These are phyloP conservation scores for Waitea zeae DNA, from an alignment of 1,284 basidiomycete genomes.

Conservation along the genomic window DNA sequence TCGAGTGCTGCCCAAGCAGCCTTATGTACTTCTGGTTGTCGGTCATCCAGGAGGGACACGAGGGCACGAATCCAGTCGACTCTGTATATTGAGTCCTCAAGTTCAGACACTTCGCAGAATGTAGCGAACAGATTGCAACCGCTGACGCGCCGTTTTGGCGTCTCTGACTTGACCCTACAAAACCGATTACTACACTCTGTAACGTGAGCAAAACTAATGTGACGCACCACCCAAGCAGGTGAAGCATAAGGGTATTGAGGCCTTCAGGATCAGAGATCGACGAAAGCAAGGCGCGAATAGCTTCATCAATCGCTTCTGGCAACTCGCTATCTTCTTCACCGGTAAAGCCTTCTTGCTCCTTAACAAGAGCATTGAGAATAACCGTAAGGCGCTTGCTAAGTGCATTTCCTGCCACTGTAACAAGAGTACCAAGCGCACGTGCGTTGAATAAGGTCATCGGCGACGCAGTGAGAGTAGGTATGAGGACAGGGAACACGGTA, in stretches of 20 bases:
- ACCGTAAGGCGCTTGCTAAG: slow-evolving; percentile 70
- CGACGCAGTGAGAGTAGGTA: slow-evolving; percentile 79
- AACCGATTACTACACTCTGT: slow-evolving; percentile 4
- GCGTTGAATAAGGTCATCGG: slow-evolving; percentile 96
- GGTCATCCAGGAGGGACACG: slow-evolving; percentile 74
- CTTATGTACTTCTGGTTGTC: slow-evolving; percentile 55
- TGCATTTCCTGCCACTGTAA: slow-evolving; percentile 85
- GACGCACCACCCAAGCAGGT: slow-evolving; percentile 75
- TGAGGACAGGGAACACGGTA: slow-evolving; percentile 95
- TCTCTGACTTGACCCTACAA: slow-evolving; percentile 61
- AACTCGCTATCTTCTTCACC: slow-evolving; percentile 57
- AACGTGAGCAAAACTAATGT: background rate
- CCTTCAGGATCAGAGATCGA: slow-evolving; percentile 78
- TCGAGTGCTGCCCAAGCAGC: slow-evolving; percentile 80
- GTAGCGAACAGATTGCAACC: slow-evolving; percentile 63
- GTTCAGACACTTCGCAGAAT: slow-evolving; percentile 69
- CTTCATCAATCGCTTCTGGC: slow-evolving; percentile 55
- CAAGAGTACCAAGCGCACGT: slow-evolving; percentile 78
- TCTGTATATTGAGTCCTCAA: slow-evolving; percentile 73
- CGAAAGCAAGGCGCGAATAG: slow-evolving; percentile 52
- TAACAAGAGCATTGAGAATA: slow-evolving; percentile 63
- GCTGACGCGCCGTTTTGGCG: slow-evolving; percentile 55
- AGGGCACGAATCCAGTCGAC: slow-evolving; percentile 95
- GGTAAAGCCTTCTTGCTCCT: slow-evolving; percentile 39
- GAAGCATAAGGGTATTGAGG: slow-evolving; percentile 74